Evolutionary conservation across 208 protist species (phyloP).

Genomic region (Acanthamoeba castellanii): DNA sequence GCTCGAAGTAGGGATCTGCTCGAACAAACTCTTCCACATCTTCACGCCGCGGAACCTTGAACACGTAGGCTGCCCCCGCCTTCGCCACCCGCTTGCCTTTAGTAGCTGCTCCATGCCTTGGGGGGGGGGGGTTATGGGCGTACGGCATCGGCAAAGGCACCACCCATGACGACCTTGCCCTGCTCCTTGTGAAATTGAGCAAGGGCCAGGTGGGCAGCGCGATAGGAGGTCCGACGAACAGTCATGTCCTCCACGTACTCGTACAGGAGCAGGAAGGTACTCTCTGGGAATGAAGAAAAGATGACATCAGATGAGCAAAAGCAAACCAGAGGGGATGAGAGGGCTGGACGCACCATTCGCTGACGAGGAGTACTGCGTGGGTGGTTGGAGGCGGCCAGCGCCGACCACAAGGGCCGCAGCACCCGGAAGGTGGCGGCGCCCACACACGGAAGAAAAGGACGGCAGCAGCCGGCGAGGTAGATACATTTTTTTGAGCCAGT

Average conservation of each 20-base stretch:
- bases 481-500: too few species aligned
- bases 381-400: too few species aligned
- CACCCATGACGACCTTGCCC: not conserved
- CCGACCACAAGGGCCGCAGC: too few species aligned
- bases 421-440: too few species aligned
- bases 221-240: not conserved
- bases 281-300: not conserved
- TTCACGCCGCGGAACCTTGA: not conserved
- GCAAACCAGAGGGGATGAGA: too few species aligned
- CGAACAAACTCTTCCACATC: slow-evolving; percentile 21
- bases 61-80: not conserved
- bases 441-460: too few species aligned
- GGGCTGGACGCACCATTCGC: too few species aligned
- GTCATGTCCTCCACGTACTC: slow-evolving; percentile 23
- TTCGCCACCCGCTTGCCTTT: not conserved
- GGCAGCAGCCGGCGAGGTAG: too few species aligned
- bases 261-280: not conserved
- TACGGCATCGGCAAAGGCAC: not conserved
- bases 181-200: not conserved
- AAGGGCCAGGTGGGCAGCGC: not conserved
- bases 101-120: too few species aligned
- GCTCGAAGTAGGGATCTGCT: not conserved
- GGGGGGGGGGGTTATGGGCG: not conserved
- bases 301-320: too few species aligned
- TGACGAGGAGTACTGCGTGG: too few species aligned